Conservation (phyloP, 2,329 filamentous ascomycete species). For the Septoria linicola region DNA sequence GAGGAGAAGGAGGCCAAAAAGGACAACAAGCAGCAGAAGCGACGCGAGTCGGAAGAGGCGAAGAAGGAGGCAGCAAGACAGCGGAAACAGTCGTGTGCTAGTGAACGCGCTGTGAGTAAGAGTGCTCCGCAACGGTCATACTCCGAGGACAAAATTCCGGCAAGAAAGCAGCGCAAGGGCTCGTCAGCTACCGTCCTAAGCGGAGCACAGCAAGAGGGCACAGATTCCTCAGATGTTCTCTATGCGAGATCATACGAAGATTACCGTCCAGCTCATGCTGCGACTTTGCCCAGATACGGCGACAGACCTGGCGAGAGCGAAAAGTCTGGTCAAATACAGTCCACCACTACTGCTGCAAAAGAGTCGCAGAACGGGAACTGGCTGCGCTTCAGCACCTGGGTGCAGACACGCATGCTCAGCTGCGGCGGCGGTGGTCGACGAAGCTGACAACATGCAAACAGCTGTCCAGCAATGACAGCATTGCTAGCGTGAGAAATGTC, state of each 20-base stretch:
- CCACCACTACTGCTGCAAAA: slow-evolving; percentile 3
- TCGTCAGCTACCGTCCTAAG: slow-evolving; percentile 19
- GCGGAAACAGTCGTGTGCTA: slow-evolving; percentile 43
- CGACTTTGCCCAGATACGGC: slow-evolving; percentile 30
- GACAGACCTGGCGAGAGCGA: slow-evolving; percentile 29
- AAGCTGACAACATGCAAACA: not conserved
- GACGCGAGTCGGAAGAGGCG: slow-evolving; percentile 41
- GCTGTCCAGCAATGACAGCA: not conserved
- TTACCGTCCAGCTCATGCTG: slow-evolving; percentile 27
- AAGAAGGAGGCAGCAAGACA: slow-evolving; percentile 47
- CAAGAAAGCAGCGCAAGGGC: slow-evolving; percentile 23
- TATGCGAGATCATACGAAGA: slow-evolving; percentile 28
- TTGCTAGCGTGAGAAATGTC: too few species aligned
- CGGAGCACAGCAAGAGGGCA: slow-evolving; percentile 21
- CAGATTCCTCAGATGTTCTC: slow-evolving; percentile 10
- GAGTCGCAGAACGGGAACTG: slow-evolving; percentile 40
- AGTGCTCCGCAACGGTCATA: slow-evolving; percentile 33
- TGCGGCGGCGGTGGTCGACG: slow-evolving; percentile 36
- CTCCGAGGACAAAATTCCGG: slow-evolving; percentile 23
- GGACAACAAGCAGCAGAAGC: slow-evolving; percentile 53
- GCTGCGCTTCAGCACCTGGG: slow-evolving; percentile 58
- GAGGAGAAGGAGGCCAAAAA: slow-evolving; percentile 60
- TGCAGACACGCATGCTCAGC: slow-evolving; percentile 56
- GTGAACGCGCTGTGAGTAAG: slow-evolving; percentile 31
- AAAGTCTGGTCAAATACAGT: slow-evolving; percentile 23